Percentiles rank a stretch among this genome's conserved stretches.
Evolutionary conservation across 176 grass and related monocot genomes (phyloP).

Genomic region (Triticum urartu): DNA sequence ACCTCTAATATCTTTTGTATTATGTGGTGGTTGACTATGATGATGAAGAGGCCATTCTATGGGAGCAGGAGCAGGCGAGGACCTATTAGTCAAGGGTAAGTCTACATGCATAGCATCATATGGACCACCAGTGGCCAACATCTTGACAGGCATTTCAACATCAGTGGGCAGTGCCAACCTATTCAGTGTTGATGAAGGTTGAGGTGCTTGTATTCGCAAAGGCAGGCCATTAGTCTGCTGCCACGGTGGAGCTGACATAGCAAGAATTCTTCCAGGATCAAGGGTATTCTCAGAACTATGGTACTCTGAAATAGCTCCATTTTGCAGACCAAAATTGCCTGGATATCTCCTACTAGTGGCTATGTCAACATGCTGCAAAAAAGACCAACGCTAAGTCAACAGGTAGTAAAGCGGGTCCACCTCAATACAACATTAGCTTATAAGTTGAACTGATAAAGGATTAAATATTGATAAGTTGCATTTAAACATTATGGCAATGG

Average conservation of each 20-base stretch:
- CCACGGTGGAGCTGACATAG: slow-evolving; percentile 35
- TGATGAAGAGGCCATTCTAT: slow-evolving; percentile 43
- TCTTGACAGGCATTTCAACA: slow-evolving; percentile 49
- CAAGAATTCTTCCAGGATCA: slow-evolving; percentile 35
- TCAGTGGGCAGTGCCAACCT: slow-evolving; percentile 49
- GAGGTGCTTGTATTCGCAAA: slow-evolving; percentile 44
- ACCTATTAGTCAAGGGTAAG: slow-evolving; percentile 25
- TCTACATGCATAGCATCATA: slow-evolving; percentile 51
- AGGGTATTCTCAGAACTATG: slow-evolving; percentile 43
- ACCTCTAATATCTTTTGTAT: slow-evolving; percentile 54
- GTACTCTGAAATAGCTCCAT: slow-evolving; percentile 37
- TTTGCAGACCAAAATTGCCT: slow-evolving; percentile 45
- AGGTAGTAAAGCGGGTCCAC: not conserved
- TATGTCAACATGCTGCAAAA: slow-evolving; percentile 56
- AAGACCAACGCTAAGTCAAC: slow-evolving; percentile 4
- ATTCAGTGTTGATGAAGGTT: slow-evolving; percentile 39
- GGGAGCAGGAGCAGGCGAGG: slow-evolving; percentile 36
- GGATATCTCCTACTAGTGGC: slow-evolving; percentile 46
- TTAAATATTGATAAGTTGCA: slow-evolving; percentile 16
- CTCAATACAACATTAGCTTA: not conserved
- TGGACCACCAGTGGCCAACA: slow-evolving; percentile 36
- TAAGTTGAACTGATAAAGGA: slow-evolving; percentile 17
- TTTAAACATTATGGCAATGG: not conserved
- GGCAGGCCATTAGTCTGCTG: slow-evolving; percentile 56
- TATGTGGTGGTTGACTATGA: slow-evolving; percentile 41